phyloP scores from a whole-genome alignment of 345 rosid genomes.

The Dipteronia sinensis region DNA sequence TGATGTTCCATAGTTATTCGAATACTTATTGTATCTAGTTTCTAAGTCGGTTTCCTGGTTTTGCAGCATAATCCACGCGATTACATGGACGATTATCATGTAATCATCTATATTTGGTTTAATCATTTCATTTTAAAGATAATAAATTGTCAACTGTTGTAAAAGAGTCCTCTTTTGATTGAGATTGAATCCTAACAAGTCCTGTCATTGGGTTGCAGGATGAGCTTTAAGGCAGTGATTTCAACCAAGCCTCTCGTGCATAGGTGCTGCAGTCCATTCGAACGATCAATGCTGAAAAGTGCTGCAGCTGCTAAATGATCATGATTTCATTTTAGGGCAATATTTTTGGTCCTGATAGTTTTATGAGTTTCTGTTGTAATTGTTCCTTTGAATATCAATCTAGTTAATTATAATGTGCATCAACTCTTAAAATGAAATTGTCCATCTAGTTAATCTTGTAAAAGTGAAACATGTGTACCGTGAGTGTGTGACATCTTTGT shows the following conservation, averaged over 20 bases:
- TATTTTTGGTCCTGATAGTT: constrained; percentile 4
- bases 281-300: background rate
- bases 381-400: background rate
- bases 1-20: background rate
- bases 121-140: background rate
- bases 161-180: background rate
- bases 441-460: background rate
- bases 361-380: background rate
- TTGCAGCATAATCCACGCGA: constrained; percentile 41
- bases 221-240: constrained; percentile 37
- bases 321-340: background rate
- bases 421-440: background rate
- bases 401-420: background rate
- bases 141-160: background rate
- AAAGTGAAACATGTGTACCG: background rate
- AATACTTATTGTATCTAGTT: background rate
- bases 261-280: background rate
- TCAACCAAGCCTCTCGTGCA: background rate
- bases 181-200: background rate
- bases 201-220: constrained; percentile 34
- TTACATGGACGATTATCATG: constrained; percentile 50
- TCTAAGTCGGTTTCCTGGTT: constrained; percentile 14
- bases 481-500: background rate
- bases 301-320: background rate
- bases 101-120: constrained; percentile 17